Conservation (phyloP, 2,329 filamentous ascomycete species). For the Xylariaceae sp. region DNA sequence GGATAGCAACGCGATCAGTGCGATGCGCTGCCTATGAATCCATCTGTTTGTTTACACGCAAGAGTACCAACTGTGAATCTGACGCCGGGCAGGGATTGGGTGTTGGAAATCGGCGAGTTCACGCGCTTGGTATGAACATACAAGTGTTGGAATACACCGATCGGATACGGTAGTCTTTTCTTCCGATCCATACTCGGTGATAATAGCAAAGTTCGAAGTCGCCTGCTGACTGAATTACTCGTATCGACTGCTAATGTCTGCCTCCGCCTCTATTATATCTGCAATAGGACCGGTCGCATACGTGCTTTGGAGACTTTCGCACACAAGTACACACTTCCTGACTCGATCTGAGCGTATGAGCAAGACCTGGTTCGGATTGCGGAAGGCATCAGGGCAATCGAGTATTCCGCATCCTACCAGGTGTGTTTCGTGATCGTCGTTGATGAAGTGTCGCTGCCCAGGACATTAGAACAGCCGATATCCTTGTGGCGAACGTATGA, state of each 20-base stretch:
- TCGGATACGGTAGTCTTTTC: neutral
- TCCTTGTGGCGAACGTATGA: neutral
- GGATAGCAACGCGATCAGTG: conserved; percentile 1
- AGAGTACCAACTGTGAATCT: neutral
- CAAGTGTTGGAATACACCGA: neutral
- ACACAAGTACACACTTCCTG: neutral
- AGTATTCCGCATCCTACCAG: neutral
- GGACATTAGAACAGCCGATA: conserved; percentile 4
- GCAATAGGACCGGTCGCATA: neutral
- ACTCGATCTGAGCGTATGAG: neutral
- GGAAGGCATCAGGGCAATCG: neutral
- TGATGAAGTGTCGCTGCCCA: neutral
- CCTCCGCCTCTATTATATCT: neutral
- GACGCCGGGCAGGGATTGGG: neutral
- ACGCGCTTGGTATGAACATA: neutral
- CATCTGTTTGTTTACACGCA: neutral
- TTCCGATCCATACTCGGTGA: neutral
- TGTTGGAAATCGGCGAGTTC: neutral
- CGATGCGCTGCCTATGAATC: neutral
- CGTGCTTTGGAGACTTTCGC: neutral
- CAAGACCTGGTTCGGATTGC: neutral
- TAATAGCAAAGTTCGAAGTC: neutral
- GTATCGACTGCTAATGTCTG: neutral
- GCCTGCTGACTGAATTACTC: neutral
- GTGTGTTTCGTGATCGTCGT: neutral